These are phyloP conservation scores for Crithidia bombi DNA, from an alignment of 208 protist genomes.

Conservation along the genomic window DNA sequence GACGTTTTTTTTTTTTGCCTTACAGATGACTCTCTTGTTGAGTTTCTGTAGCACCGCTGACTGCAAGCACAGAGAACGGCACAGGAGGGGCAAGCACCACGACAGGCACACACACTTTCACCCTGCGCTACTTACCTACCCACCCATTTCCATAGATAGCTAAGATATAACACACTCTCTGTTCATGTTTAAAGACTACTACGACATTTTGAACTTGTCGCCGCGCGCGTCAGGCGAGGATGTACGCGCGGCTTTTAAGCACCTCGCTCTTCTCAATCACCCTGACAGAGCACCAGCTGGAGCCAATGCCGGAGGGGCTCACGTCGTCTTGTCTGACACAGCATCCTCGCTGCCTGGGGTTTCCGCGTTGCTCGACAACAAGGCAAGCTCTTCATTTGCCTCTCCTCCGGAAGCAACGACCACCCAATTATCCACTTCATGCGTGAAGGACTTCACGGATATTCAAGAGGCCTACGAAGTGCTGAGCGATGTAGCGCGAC, in stretches of 20 bases:
- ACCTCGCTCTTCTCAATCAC: constrained; percentile 73
- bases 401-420: background rate
- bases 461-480: constrained; percentile 91
- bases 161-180: background rate
- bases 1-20: constrained; percentile 9
- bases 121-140: background rate
- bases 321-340: background rate
- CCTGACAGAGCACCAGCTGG: constrained; percentile 47
- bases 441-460: constrained; percentile 55
- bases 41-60: too few species aligned
- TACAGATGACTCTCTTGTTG: too few species aligned
- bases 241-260: constrained; percentile 68
- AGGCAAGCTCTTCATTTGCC: background rate
- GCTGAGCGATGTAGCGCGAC: constrained; percentile 80
- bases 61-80: too few species aligned
- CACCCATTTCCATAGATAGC: background rate
- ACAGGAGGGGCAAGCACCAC: too few species aligned
- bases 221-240: constrained; percentile 66
- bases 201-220: constrained; percentile 61
- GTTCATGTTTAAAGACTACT: constrained; percentile 89
- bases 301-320: background rate
- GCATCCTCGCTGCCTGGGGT: background rate
- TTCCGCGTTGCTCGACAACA: background rate
- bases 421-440: background rate
- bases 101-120: background rate